Percentiles rank a stretch among this genome's conserved stretches.
These are phyloP conservation scores for Naumovozyma baii DNA, from an alignment of 805 yeast genomes.

Conservation along the genomic window DNA sequence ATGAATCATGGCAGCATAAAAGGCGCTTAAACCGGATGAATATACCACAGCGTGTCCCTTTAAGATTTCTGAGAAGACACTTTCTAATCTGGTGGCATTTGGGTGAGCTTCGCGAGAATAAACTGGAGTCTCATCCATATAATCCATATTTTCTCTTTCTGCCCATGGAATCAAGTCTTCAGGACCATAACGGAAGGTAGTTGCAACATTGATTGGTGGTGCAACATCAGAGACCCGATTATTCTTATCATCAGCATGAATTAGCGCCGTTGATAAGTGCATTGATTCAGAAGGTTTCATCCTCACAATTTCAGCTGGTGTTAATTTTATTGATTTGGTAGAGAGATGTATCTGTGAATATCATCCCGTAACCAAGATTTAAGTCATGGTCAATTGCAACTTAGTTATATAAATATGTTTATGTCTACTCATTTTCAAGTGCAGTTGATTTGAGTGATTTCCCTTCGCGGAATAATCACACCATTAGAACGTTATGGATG, in stretches of 20 bases:
- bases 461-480: too few relatives aligned
- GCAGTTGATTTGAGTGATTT: too few relatives aligned
- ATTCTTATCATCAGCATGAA: conserved; percentile 63
- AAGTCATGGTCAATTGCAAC: too few relatives aligned
- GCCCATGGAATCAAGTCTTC: conserved; percentile 44
- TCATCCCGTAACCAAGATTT: too few relatives aligned
- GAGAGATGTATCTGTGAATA: too few relatives aligned
- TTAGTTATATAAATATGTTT: too few relatives aligned
- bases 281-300: too few relatives aligned
- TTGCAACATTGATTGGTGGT: conserved; percentile 73
- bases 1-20: conserved; percentile 60
- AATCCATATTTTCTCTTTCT: conserved; percentile 29
- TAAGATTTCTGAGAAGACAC: conserved; percentile 48
- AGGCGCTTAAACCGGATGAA: conserved; percentile 74
- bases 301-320: too few relatives aligned
- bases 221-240: conserved; percentile 55
- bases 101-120: conserved; percentile 77
- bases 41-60: conserved; percentile 61
- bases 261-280: conserved; percentile 41
- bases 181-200: conserved; percentile 61
- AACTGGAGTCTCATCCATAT: conserved; percentile 32
- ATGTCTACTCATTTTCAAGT: too few relatives aligned
- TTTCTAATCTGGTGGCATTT: conserved; percentile 57
- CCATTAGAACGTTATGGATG: too few relatives aligned
- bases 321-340: too few relatives aligned